These are phyloP conservation scores for Pseudopyrenochaeta lycopersici DNA, from an alignment of 2,329 filamentous ascomycete species.

Conservation along the genomic window DNA sequence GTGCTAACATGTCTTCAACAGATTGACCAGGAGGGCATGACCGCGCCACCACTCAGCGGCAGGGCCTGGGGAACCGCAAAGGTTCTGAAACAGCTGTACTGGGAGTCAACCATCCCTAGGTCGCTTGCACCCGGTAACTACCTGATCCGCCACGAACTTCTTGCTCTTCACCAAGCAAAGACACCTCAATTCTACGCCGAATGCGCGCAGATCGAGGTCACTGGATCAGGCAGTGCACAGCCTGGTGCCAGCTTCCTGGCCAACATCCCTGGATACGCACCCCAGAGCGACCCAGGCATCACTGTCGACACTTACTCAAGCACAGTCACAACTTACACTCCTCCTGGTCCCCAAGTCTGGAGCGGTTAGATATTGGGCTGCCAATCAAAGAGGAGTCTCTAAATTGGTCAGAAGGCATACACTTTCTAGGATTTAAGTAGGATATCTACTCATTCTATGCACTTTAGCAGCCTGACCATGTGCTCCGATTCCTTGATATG, in stretches of 20 bases:
- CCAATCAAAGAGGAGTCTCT: no score
- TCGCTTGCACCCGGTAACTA: conserved; percentile 49
- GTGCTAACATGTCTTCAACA: conserved; percentile 2
- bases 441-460: no score
- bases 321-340: conserved; percentile 57
- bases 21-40: conserved; percentile 63
- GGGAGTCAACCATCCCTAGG: conserved; percentile 62
- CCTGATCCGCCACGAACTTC: conserved; percentile 62
- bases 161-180: conserved; percentile 65
- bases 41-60: conserved; percentile 55
- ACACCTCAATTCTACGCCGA: conserved; percentile 64
- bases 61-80: conserved; percentile 61
- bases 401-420: no score
- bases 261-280: conserved; percentile 54
- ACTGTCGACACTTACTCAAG: conserved; percentile 61
- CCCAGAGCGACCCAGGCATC: conserved; percentile 60
- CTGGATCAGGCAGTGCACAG: conserved; percentile 57
- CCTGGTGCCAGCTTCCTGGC: conserved; percentile 55
- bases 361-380: conserved; percentile 47
- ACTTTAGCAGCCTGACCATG: no score
- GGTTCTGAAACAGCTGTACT: conserved; percentile 60
- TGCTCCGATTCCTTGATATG: no score
- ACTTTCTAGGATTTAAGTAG: no score
- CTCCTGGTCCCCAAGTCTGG: conserved; percentile 61
- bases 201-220: conserved; percentile 65